Conservation (phyloP, 1,139 yeast species). For the Scheffersomyces titani region DNA sequence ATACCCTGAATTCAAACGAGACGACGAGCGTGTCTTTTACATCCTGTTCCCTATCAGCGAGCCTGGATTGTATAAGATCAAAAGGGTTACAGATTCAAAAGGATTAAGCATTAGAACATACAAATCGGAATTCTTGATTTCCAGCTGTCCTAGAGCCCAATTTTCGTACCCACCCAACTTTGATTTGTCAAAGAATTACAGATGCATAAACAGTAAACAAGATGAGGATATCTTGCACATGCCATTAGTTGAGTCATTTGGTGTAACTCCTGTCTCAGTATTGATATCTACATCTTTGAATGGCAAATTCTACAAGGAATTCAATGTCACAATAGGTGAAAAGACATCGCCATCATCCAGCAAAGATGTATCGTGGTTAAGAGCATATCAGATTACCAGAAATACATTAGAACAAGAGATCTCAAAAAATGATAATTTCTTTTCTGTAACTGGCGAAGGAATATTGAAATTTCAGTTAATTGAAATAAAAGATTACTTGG, state of each 20-base stretch:
- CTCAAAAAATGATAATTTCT: constrained; percentile 23
- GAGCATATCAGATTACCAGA: constrained; percentile 27
- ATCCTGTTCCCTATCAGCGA: constrained; percentile 58
- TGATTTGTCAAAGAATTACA: constrained; percentile 33
- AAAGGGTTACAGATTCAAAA: constrained; percentile 64
- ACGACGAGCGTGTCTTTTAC: constrained; percentile 42
- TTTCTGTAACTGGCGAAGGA: constrained; percentile 48
- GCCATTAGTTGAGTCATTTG: constrained; percentile 56
- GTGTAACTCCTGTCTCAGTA: constrained; percentile 75
- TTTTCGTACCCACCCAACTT: constrained; percentile 38
- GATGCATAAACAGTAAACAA: constrained; percentile 51
- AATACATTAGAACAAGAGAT: constrained; percentile 40
- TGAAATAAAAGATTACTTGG: constrained; percentile 72
- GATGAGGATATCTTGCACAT: constrained; percentile 51
- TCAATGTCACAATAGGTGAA: constrained; percentile 25
- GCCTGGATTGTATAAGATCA: constrained; percentile 76
- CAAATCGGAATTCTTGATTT: constrained; percentile 64
- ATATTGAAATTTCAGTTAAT: constrained; percentile 64
- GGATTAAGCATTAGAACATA: constrained; percentile 64
- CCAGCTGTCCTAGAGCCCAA: constrained; percentile 75
- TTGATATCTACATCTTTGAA: constrained; percentile 59
- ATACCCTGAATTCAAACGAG: constrained; percentile 20
- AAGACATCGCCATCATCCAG: constrained; percentile 1
- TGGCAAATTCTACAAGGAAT: constrained; percentile 34
- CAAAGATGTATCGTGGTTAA: constrained; percentile 23